Evolutionary conservation across 257 asterid genomes (phyloP).

Genomic region (Nicotiana knightiana): DNA sequence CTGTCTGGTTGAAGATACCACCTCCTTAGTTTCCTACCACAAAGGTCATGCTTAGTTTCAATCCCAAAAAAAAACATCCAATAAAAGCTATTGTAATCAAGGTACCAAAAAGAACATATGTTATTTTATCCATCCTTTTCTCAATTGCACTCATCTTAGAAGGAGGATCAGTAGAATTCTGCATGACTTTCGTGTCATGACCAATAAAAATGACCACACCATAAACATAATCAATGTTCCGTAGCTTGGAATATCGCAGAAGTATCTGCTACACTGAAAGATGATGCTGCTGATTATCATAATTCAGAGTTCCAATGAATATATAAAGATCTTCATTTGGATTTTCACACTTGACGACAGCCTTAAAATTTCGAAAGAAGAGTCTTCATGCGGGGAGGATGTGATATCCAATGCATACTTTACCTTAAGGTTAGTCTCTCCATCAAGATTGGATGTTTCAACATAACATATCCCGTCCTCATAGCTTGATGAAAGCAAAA

Average conservation of each 20-base stretch:
- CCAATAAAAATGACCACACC: constrained; percentile 87
- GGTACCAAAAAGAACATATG: constrained; percentile 67
- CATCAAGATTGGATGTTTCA: no score
- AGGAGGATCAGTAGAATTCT: constrained; percentile 90
- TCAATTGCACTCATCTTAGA: constrained; percentile 91
- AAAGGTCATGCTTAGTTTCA: constrained; percentile 46
- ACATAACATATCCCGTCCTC: no score
- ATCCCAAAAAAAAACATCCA: constrained; percentile 71
- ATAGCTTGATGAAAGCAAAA: no score
- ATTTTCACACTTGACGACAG: no score
- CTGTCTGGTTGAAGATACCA: constrained; percentile 88
- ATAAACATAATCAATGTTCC: constrained; percentile 67
- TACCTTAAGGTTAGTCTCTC: no score
- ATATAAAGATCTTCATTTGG: no score
- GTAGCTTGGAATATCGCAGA: constrained; percentile 74
- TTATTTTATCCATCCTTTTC: constrained; percentile 81
- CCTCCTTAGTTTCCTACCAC: constrained; percentile 46
- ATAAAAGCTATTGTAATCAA: constrained; percentile 54
- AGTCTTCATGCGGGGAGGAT: no score
- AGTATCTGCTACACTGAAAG: constrained; percentile 82
- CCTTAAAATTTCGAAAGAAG: no score
- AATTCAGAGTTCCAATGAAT: constrained; percentile 46
- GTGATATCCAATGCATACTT: no score
- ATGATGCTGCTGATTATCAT: constrained; percentile 45
- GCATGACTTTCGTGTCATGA: constrained; percentile 94